These are phyloP conservation scores for Malassezia nana DNA, from an alignment of 1,284 basidiomycete species.

Conservation along the genomic window DNA sequence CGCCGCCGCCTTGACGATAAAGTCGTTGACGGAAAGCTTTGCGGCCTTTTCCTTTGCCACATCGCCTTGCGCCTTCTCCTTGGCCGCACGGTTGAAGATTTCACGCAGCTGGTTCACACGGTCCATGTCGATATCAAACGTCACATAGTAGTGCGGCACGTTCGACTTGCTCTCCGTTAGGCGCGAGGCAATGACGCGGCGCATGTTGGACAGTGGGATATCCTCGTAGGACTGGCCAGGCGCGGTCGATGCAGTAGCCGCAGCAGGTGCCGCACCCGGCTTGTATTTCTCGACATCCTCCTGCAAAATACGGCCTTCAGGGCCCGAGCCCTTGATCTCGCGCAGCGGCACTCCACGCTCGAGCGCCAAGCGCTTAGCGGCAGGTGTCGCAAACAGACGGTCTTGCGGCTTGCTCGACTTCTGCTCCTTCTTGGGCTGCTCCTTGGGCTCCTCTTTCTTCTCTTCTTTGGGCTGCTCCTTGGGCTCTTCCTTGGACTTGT, in stretches of 20 bases:
- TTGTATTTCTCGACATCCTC: slow-evolving; percentile 82
- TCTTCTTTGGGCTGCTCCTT: slow-evolving; percentile 25
- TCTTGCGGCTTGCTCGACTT: slow-evolving; percentile 26
- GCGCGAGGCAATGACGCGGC: slow-evolving; percentile 79
- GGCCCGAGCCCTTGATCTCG: slow-evolving; percentile 87
- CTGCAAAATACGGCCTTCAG: slow-evolving; percentile 83
- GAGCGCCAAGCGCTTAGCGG: slow-evolving; percentile 91
- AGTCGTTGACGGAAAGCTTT: slow-evolving; percentile 96
- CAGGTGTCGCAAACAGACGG: slow-evolving; percentile 77
- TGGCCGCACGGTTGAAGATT: slow-evolving; percentile 70
- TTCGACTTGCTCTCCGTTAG: slow-evolving; percentile 86
- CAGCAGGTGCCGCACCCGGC: slow-evolving; percentile 22
- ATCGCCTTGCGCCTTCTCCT: slow-evolving; percentile 37
- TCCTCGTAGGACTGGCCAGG: slow-evolving; percentile 64
- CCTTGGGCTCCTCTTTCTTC: slow-evolving; percentile 29
- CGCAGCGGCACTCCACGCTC: slow-evolving; percentile 85
- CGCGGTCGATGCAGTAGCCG: slow-evolving; percentile 17
- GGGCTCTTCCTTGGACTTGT: slow-evolving; percentile 23
- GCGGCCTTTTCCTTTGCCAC: slow-evolving; percentile 62
- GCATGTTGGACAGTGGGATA: slow-evolving; percentile 86
- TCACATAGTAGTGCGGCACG: slow-evolving; percentile 94
- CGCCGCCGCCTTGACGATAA: slow-evolving; percentile 87
- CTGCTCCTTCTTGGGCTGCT: slow-evolving; percentile 24
- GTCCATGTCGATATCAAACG: slow-evolving; percentile 92
- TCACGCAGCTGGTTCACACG: slow-evolving; percentile 85